Evolutionary conservation across 2,329 filamentous ascomycete genomes (phyloP).

Genomic region (Colletotrichum sp.): DNA sequence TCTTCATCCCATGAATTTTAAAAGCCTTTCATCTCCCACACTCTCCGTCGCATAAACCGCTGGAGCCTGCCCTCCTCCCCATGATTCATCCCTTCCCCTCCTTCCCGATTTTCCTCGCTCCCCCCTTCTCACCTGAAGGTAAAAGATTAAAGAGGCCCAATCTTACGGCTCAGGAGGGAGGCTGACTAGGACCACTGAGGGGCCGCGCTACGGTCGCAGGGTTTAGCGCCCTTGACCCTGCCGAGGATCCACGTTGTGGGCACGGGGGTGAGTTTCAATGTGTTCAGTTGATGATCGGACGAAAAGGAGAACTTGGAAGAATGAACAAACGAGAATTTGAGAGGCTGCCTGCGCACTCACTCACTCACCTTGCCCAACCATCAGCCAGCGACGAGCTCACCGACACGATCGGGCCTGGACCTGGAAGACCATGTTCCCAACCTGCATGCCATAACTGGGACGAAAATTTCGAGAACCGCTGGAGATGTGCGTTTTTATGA

Average conservation of each 20-base stretch:
- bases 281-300: constrained; percentile 14
- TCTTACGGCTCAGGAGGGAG: constrained; percentile 7
- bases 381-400: not conserved
- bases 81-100: not conserved
- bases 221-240: constrained; percentile 19
- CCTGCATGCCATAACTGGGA: not conserved
- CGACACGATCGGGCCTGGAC: not conserved
- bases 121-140: not conserved
- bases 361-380: not conserved
- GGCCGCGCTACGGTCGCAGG: not conserved
- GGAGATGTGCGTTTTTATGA: not conserved
- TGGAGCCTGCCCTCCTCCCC: not conserved
- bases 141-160: not conserved
- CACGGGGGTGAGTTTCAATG: constrained; percentile 11
- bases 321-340: not conserved
- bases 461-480: not conserved
- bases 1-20: not conserved
- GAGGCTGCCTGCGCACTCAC: not conserved
- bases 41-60: not conserved
- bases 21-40: constrained; percentile 7
- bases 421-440: not conserved
- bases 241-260: constrained; percentile 10
- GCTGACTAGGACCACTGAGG: not conserved
- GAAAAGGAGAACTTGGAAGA: not conserved
- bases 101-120: not conserved